Evolutionary conservation across 805 yeast genomes (phyloP), one percentile per base, ranked within the genome.

Genomic region (Blastobotrys robertii): DNA sequence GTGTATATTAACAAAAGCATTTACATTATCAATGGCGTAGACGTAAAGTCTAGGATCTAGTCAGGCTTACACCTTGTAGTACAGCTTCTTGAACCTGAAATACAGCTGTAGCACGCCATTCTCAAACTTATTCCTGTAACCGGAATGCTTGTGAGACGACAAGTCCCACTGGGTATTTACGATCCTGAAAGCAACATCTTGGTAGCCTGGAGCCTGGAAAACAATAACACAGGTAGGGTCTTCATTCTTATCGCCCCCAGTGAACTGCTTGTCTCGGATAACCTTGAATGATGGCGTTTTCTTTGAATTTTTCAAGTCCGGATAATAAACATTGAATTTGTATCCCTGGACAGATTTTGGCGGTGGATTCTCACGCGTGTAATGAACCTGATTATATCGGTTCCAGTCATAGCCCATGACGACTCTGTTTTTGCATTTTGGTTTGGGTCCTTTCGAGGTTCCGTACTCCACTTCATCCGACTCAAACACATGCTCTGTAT

Each of bases 291-390:
- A 51, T 0, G 69, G 69, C 9, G 58, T 49, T 2, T 39, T 39
- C 5, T 47, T 34, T 2, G 59, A 44, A 5, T 47, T 49, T 8
- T 46, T 46, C 14, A 65, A 43, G 15, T 54, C 56, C 1, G 67
- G 68, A 39, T 63, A 64, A 38, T 45, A 57, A 2, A 64, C 47
- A 40, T 62, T 59, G 49, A 64, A 64, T 36, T 49, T 51, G 47
- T 64, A 64, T 3, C 69, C 69, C 44, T 58, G 62, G 11, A 61
- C 64, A 6, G 50, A 43, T 41, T 58, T 65, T 1, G 67, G 67
- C 3, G 67, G 67, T 13, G 64, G 64, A 33, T 62, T 54, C n/a
- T 63, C 58, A 13, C 47, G 40, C 34, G 42, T 48, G 45, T 58
- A 63, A 42, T 64, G 67, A 4, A 59, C 48, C 42, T 57, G 58